Base-by-base conservation (phyloP, 1,284 basidiomycete genomes). In the Microbotryum intermedium region DNA sequence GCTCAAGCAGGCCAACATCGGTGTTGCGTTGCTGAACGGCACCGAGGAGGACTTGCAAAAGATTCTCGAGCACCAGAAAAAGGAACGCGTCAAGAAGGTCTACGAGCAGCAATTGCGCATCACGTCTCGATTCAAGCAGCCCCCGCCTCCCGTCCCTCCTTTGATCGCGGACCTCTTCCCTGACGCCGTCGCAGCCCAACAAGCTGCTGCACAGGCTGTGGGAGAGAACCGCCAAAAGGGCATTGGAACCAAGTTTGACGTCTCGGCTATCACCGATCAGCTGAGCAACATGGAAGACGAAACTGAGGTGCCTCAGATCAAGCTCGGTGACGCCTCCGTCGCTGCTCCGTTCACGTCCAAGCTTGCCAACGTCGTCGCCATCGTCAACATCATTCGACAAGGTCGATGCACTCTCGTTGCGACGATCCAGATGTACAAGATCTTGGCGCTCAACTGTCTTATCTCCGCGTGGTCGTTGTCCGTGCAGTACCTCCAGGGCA, bases 351-450 rank as follows among this genome's bases (percentile, higher is more conserved):
- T 97, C 78, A 97, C 92, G 0, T 94, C 90, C 10, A 97, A 97
- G 75, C 76, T 97, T 49, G 88, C 88, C 25, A 91, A 95, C 72
- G 93, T 97, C 59, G 82, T 87, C 67, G 90, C 92, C 47, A 89
- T 95, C 71, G 86, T 88, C 29, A 90, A 92, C 74, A 95, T 97
- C 73, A 94, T 97, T 69, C 85, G 92, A 49, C 92, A 97, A 77
- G 92, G 93, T 25, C 87, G 92, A 50, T 95, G 92, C 78, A 97
- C 92, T 0, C 83, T 97, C 18, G 92, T 97, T 48, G 92, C 92
- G 1, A 97, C 92, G 2, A 88, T 93, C 60, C 93, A 97, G 77
- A 97, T 97, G 92, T 97, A 95, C 84, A 95, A 95, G 79, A 97
- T 97, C 69, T 80, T 97, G 44, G 92, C 92, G 3, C 79, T 95